Evolutionary conservation across 2,329 filamentous ascomycete genomes (phyloP), one percentile per base, ranked within the genome.

Genomic region (Raffaelea ambrosiae): DNA sequence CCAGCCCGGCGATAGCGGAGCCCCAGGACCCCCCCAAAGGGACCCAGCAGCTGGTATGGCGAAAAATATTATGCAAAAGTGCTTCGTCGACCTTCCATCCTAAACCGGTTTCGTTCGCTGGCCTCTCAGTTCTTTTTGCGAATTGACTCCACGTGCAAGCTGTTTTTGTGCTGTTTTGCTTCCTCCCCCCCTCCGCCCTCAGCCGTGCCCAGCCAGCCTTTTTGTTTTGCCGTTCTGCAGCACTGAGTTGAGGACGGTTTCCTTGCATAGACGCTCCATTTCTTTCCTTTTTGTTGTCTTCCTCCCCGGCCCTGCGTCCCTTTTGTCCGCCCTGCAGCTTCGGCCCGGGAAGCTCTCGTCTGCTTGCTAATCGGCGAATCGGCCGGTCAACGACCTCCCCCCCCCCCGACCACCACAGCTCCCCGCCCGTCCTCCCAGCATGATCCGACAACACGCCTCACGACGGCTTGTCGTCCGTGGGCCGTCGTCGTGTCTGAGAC

Each of bases 391-490:
- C 8, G 16, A 8, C 9, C 36, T 36, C 20, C 42, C 35, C 21
- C 20, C 36, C 41, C 31, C 8, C 35, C 44, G 44, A 19, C 44
- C 45, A 19, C 23, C 39, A 26, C 13, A 43, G 40, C 40, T 45
- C 14, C 36, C 38, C 26, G 31, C 33, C 22, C 21, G 16, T 14
- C 45, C 36, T 44, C 40, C 48, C 53, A 51, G 10, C 11, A 56
- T 56, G 54, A 47, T 56, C 11, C 40, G 54, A 41, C 54, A 54
- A 52, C 47, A 52, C 45, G 50, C 53, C 41, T 48, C 48, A 20
- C 48, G 51, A 46, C 54, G 48, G 22, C 48, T 56, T 9, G 26
- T 52, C 33, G 50, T 45, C 36, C 33, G n/a, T 20, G 44, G 50
- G 40, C 33, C 43, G 13, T 21, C 48, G 5, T 38, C 23, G 2